Conservation (phyloP, 345 rosid genomes). For the Stellera chamaejasme region DNA sequence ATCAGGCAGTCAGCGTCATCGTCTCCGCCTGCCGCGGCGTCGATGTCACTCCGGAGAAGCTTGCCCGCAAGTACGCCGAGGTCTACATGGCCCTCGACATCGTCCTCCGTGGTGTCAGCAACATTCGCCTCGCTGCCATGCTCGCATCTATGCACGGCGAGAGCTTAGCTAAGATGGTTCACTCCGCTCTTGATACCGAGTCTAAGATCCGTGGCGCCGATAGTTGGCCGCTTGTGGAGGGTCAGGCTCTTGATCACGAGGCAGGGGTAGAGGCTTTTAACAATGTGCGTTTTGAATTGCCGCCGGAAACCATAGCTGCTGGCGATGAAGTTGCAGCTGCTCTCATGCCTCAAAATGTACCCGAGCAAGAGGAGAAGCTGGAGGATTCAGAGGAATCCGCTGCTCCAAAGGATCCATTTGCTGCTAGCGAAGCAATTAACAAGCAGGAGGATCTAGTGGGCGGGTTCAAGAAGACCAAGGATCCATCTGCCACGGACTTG, state of each 20-base stretch:
- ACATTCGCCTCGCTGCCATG: slow-evolving; percentile 89
- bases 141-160: slow-evolving; percentile 94
- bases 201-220: slow-evolving; percentile 91
- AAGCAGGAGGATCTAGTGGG: slow-evolving; percentile 74
- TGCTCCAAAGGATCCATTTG: slow-evolving; percentile 78
- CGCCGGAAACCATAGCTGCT: slow-evolving; percentile 65
- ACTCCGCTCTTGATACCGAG: slow-evolving; percentile 84
- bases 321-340: slow-evolving; percentile 79
- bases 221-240: slow-evolving; percentile 56
- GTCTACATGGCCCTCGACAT: slow-evolving; percentile 96
- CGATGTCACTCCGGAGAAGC: slow-evolving; percentile 96
- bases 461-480: slow-evolving; percentile 86
- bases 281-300: slow-evolving; percentile 55
- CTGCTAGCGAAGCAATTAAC: slow-evolving; percentile 63
- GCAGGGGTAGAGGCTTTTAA: slow-evolving; percentile 61
- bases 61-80: slow-evolving; percentile 84
- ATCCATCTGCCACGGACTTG: slow-evolving; percentile 56
- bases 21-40: slow-evolving; percentile 99
- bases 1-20: slow-evolving; percentile 92
- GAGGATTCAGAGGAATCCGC: slow-evolving; percentile 49
- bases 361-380: slow-evolving; percentile 34
- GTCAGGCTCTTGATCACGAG: slow-evolving; percentile 56
- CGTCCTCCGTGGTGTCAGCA: slow-evolving; percentile 86
- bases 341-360: slow-evolving; percentile 38
- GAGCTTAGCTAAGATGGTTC: slow-evolving; percentile 96